Evolutionary conservation across 768 basidiomycete species (phyloP), one percentile per base, ranked within the genome.

Genomic region (Fomitopsis pulvina): DNA sequence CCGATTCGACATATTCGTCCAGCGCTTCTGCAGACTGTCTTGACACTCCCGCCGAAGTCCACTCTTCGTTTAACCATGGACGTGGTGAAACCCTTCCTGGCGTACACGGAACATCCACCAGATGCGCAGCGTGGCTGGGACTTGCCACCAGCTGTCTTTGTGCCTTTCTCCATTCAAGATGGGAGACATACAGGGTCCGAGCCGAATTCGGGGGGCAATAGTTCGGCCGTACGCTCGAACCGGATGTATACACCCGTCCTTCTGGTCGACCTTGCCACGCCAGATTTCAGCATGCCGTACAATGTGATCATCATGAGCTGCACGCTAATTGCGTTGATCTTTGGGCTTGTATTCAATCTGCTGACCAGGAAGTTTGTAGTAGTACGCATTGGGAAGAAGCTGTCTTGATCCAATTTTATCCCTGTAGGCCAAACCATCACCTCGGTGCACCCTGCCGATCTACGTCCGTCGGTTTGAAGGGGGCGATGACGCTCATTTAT

Each of bases 221-320:
- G n/a, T n/a, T n/a, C n/a, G n/a, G 41, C 41, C 21, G 14, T 20
- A 3, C 56, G 54, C 45, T 41, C 57, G 22, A 47, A 65, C 41
- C 63, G 84, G 40, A 76, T 96, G 41, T 95, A 95, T 66, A 92
- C 91, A 1, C 74, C 80, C 0, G 77, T 84, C 8, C 74, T 95
- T 22, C 80, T 98, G 30, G 80, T 94, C 40, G 92, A 94, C 65
- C 78, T 96, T n/a, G 87, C 95, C n/a, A 92, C 92, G 29, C 96
- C 95, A 0, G 96, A 98, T 66, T 98, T 98, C 65, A 93, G 90
- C 66, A 98, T 98, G 96, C 96, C 96, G 1, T 98, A 98, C 71
- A 99, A 98, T 69, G 95, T 98, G 41, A 97, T 98, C 67, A 97
- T 97, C 60, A 87, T 98, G 73, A 92, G 80, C 51, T 91, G 87